Evolutionary conservation across 2,329 filamentous ascomycete genomes (phyloP).

Genomic region (Phialemonium atrogriseum): DNA sequence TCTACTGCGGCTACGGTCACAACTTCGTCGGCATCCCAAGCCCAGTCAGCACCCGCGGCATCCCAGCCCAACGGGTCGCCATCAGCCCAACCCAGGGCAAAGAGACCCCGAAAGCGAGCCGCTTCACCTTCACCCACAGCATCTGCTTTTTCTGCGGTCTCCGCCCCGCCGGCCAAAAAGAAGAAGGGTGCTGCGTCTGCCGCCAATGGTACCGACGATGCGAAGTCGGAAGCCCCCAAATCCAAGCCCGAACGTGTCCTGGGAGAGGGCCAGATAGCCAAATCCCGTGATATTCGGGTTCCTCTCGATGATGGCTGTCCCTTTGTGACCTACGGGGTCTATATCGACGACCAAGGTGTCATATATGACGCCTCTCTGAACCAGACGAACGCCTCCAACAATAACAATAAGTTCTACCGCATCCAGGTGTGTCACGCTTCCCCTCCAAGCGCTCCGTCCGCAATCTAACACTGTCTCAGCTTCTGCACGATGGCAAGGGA

Average conservation of each 20-base stretch:
- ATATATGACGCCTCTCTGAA: conserved; percentile 77
- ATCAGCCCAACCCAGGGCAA: conserved; percentile 13
- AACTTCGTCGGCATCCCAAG: neutral
- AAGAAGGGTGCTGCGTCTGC: conserved; percentile 15
- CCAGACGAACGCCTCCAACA: conserved; percentile 61
- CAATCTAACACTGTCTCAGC: conserved; percentile 18
- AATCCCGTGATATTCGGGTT: conserved; percentile 35
- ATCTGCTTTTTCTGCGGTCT: conserved; percentile 8
- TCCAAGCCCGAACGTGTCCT: conserved; percentile 21
- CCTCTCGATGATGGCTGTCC: conserved; percentile 41
- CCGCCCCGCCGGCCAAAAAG: conserved; percentile 21
- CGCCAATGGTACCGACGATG: conserved; percentile 27
- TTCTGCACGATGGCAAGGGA: conserved; percentile 30
- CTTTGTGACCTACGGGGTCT: conserved; percentile 40
- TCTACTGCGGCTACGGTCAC: conserved; percentile 1
- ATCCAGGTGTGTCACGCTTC: conserved; percentile 46
- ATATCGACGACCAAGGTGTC: conserved; percentile 55
- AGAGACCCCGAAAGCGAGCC: conserved; percentile 15
- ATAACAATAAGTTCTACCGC: conserved; percentile 80
- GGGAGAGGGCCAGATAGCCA: conserved; percentile 25
- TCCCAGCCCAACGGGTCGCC: conserved; percentile 8
- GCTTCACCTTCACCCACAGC: conserved; percentile 14
- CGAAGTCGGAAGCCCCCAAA: conserved; percentile 8
- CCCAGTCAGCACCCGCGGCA: conserved; percentile 2
- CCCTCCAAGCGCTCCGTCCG: conserved; percentile 2